A percentile compares a stretch with the other conserved stretches of the same genome.
Evolutionary conservation across 768 basidiomycete genomes (phyloP).

Genomic region (Galerina sulciceps): DNA sequence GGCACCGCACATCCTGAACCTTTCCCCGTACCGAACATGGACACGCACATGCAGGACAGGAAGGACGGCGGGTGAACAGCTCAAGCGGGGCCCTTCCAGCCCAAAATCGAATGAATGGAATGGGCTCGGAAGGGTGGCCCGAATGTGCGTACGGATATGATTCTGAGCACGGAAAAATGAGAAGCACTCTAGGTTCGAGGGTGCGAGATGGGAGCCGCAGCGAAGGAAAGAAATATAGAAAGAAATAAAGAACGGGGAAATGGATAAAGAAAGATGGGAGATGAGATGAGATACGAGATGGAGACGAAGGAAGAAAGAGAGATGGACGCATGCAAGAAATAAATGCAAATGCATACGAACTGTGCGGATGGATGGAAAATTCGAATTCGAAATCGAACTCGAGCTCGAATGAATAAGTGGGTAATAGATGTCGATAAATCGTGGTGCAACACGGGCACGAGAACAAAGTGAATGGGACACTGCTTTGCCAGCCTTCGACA

Average conservation of each 20-base stretch:
- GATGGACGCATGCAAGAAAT: not conserved
- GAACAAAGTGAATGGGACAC: no score
- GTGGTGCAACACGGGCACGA: no score
- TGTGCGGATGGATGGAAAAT: not conserved
- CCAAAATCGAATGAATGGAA: no score
- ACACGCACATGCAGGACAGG: no score
- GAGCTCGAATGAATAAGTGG: no score
- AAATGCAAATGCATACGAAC: not conserved
- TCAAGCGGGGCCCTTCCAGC: no score
- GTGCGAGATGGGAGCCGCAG: not conserved
- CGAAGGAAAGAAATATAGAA: constrained; percentile 2
- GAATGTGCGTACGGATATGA: not conserved
- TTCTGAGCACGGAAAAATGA: constrained; percentile 1
- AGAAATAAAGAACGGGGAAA: not conserved
- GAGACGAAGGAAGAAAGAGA: constrained; percentile 5
- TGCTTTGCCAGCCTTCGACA: no score
- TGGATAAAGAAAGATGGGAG: constrained; percentile 1
- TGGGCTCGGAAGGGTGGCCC: not conserved
- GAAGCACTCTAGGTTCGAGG: not conserved
- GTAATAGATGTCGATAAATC: no score
- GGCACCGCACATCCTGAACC: no score
- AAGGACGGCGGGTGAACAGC: no score
- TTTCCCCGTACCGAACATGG: no score
- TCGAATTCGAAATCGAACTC: no score
- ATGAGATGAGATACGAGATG: not conserved